phyloP scores from a whole-genome alignment of 164 flowering plant species.

The Berberis vulgaris region DNA sequence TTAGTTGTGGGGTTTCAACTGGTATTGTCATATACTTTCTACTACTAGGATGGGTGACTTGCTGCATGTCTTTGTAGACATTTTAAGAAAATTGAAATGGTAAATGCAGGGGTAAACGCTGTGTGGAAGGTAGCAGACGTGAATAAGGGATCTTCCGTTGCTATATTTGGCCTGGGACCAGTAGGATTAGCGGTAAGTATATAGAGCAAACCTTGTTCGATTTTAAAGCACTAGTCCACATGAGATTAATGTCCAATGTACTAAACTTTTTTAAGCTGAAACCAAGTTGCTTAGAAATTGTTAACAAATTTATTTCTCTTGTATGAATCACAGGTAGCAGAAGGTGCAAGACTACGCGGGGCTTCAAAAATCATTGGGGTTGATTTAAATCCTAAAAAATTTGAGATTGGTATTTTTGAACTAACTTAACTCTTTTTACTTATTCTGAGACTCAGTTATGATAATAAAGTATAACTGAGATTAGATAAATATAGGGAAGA shows the following conservation, averaged over 20 bases:
- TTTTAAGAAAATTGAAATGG: not conserved
- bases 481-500: constrained; percentile 31
- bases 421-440: not conserved
- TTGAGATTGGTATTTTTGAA: constrained; percentile 33
- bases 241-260: not conserved
- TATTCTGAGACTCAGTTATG: not conserved
- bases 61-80: too few relatives aligned
- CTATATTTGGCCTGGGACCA: constrained; percentile 59
- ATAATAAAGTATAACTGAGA: not conserved
- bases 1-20: too few relatives aligned
- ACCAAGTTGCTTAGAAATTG: too few relatives aligned
- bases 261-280: too few relatives aligned
- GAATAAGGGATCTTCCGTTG: constrained; percentile 49
- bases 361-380: constrained; percentile 68
- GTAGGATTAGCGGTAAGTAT: constrained; percentile 56
- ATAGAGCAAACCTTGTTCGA: not conserved
- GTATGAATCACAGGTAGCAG: constrained; percentile 44
- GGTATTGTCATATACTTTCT: too few relatives aligned
- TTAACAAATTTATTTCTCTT: too few relatives aligned
- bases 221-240: not conserved
- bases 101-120: constrained; percentile 48
- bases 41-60: too few relatives aligned
- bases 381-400: constrained; percentile 56
- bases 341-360: constrained; percentile 49
- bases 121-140: constrained; percentile 54